Evolutionary conservation across 1,139 yeast genomes (phyloP).

Genomic region (Diutina scorzettiae): DNA sequence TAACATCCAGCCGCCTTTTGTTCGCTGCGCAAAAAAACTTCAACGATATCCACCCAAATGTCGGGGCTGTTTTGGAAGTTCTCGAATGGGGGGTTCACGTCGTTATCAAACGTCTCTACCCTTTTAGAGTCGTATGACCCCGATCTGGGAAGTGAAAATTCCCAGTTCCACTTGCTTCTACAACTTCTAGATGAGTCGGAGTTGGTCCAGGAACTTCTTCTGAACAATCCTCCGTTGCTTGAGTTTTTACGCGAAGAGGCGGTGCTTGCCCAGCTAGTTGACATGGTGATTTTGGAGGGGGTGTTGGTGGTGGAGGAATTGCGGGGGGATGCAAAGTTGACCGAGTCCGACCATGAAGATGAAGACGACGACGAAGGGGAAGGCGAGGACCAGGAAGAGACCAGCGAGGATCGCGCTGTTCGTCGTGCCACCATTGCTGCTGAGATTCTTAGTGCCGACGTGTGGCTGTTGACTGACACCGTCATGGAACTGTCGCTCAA

Average conservation of each 20-base stretch:
- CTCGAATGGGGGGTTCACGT: slow-evolving; percentile 63
- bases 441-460: slow-evolving; percentile 83
- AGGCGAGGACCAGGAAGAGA: slow-evolving; percentile 21
- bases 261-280: slow-evolving; percentile 53
- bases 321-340: slow-evolving; percentile 6
- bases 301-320: neutral
- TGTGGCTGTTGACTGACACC: slow-evolving; percentile 89
- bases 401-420: slow-evolving; percentile 41
- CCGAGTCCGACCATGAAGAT: slow-evolving; percentile 8
- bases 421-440: slow-evolving; percentile 82
- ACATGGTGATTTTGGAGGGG: slow-evolving; percentile 47
- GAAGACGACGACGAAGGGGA: slow-evolving; percentile 13
- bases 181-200: slow-evolving; percentile 81
- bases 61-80: slow-evolving; percentile 88
- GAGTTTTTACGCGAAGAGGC: slow-evolving; percentile 72
- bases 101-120: slow-evolving; percentile 62
- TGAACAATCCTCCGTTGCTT: slow-evolving; percentile 71
- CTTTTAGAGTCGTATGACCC: slow-evolving; percentile 43
- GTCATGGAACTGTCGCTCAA: slow-evolving; percentile 66
- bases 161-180: slow-evolving; percentile 22
- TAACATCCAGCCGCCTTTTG: no score
- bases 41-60: slow-evolving; percentile 37
- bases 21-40: no score
- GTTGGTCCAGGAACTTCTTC: slow-evolving; percentile 68
- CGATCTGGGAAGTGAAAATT: neutral